Evolutionary conservation across 768 basidiomycete genomes (phyloP).

Genomic region (Suillus fuscotomentosus): DNA sequence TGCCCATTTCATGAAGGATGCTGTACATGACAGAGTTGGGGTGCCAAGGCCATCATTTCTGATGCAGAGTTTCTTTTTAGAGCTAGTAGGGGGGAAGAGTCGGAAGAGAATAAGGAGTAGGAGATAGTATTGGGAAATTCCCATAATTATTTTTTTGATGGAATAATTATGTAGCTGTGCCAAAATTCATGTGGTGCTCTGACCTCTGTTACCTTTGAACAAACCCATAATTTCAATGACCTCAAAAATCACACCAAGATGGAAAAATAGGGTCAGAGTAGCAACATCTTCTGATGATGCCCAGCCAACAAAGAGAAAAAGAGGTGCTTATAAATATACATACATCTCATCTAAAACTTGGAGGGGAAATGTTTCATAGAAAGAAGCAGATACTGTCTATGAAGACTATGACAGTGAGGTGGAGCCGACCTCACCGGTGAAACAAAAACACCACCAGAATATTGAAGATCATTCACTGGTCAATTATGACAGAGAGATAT

Average conservation of each 20-base stretch:
- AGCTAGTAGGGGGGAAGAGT: background rate
- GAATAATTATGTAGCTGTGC: no score
- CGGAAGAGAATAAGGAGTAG: background rate
- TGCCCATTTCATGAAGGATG: background rate
- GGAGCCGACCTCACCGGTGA: background rate
- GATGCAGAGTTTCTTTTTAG: background rate
- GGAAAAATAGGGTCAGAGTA: no score
- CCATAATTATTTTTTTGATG: background rate
- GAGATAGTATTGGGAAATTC: background rate
- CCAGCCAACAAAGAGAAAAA: no score
- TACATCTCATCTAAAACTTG: no score
- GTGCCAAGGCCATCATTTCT: background rate
- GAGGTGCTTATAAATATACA: no score
- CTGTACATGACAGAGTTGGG: background rate
- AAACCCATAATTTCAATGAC: no score
- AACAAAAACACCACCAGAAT: background rate
- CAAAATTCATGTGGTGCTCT: no score
- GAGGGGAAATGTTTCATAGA: background rate
- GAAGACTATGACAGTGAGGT: background rate
- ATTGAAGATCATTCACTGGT: background rate
- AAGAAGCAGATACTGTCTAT: background rate
- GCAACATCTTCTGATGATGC: no score
- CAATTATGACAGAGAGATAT: background rate
- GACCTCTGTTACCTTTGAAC: no score
- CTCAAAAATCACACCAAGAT: no score